Percentiles rank a stretch among this genome's conserved stretches.
Conservation (phyloP, 176 grass and related monocot species). For the Typha latifolia region DNA sequence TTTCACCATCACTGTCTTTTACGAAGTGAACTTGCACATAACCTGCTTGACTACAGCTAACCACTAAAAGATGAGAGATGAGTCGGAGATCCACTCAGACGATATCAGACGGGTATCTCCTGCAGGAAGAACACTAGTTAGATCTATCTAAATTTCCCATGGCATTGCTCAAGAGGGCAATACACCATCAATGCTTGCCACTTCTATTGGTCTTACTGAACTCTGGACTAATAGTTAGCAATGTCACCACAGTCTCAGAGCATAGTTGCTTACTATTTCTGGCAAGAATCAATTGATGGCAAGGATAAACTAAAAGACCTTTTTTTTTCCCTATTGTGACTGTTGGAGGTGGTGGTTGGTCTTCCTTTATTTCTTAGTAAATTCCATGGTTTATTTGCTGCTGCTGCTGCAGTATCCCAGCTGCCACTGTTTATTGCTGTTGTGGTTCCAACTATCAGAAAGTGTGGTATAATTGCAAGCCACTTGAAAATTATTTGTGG, state of each 20-base stretch:
- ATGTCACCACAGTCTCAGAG: background rate
- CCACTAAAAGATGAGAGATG: slow-evolving; percentile 17
- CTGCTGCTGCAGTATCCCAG: background rate
- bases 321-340: background rate
- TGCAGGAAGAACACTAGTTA: too few species aligned
- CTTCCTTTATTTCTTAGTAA: background rate
- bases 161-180: too few species aligned
- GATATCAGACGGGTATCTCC: slow-evolving; percentile 21
- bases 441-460: slow-evolving; percentile 14
- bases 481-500: slow-evolving; percentile 16
- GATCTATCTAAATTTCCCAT: background rate
- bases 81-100: slow-evolving; percentile 41
- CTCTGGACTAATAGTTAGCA: too few species aligned
- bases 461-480: background rate
- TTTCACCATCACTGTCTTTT: slow-evolving; percentile 9
- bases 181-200: background rate
- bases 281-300: background rate
- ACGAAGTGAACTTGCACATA: slow-evolving; percentile 6
- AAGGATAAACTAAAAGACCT: background rate
- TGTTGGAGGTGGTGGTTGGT: background rate
- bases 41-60: slow-evolving; percentile 1
- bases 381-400: slow-evolving; percentile 12
- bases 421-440: slow-evolving; percentile 4
- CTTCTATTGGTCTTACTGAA: too few species aligned
- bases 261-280: too few species aligned